Evolutionary conservation across 2,329 filamentous ascomycete species (phyloP), one percentile per base, ranked within the genome.

Genomic region (Cladosporium colombiae): DNA sequence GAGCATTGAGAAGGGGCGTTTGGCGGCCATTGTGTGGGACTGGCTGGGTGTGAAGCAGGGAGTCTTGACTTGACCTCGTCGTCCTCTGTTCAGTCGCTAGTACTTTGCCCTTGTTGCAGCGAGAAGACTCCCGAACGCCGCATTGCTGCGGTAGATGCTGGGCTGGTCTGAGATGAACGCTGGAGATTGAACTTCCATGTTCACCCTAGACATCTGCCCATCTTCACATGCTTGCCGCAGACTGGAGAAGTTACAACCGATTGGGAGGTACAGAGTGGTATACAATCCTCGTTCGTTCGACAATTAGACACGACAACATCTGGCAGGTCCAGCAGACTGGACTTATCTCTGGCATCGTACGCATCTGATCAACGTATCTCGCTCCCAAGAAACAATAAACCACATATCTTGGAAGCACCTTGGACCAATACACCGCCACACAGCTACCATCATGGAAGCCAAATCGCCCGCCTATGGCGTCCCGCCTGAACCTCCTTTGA

Each of bases 391-490:
- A 46, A 46, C 7, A 21, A 21, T 46, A 8, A 46, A 44, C n/a
- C 8, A 23, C n/a, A 46, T 23, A 4, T 21, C 18, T n/a, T 6
- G 40, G n/a, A 46, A 46, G n/a, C 11, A 46, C 40, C 40, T 23
- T 46, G n/a, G 8, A 21, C n/a, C 18, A n/a, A 44, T 44, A 44
- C 37, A 44, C 37, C 40, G 40, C 40, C 40, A 46, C 40, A n/a
- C 40, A 6, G n/a, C n/a, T 13, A 23, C 4, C 3, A 52, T 25
- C 50, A 63, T 63, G 50, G 61, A 63, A 44, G 61, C 71, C 63
- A 71, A 68, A 62, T 75, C 74, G 31, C 74, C 74, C 1, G 73
- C 74, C 7, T 70, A 75, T 27, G 74, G 75, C 55, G 73, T 76
- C 16, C 72, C 74, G 21, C 71, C 74, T 8, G 74, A 76, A 65